Conservation (phyloP, 306 rosid species). For the Betula pendula region DNA sequence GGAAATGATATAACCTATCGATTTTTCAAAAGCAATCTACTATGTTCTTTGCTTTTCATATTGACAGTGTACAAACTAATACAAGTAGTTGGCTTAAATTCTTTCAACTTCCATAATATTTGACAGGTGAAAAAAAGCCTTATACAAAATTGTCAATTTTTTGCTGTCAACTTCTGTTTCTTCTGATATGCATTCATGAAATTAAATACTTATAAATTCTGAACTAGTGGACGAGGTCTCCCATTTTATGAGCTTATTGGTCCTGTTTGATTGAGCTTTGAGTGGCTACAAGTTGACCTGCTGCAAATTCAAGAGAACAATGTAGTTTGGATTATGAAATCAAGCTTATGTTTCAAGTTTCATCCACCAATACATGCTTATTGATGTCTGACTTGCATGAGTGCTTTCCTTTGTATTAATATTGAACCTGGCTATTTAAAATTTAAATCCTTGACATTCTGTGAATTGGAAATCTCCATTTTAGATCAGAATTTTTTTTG, state of each 20-base stretch:
- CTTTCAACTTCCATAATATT: not conserved
- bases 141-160: not conserved
- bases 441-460: constrained; percentile 3
- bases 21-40: not conserved
- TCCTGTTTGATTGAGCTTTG: not conserved
- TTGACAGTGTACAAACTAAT: not conserved
- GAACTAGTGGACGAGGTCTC: not conserved
- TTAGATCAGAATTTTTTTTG: constrained; percentile 5
- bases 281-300: not conserved
- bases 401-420: constrained; percentile 1
- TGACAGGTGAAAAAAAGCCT: not conserved
- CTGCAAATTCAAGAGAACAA: not conserved
- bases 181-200: not conserved
- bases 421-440: constrained; percentile 8
- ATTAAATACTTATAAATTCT: not conserved
- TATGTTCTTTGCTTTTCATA: not conserved
- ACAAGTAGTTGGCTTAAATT: not conserved
- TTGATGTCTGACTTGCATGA: not conserved
- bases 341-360: constrained; percentile 5
- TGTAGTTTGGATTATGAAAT: not conserved
- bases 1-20: not conserved
- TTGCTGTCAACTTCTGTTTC: not conserved
- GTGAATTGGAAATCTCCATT: constrained; percentile 5
- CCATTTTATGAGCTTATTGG: not conserved
- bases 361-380: not conserved